These are phyloP conservation scores for Phytophthora pseudosyringae DNA, from an alignment of 352 stramenopile genomes.

Conservation along the genomic window DNA sequence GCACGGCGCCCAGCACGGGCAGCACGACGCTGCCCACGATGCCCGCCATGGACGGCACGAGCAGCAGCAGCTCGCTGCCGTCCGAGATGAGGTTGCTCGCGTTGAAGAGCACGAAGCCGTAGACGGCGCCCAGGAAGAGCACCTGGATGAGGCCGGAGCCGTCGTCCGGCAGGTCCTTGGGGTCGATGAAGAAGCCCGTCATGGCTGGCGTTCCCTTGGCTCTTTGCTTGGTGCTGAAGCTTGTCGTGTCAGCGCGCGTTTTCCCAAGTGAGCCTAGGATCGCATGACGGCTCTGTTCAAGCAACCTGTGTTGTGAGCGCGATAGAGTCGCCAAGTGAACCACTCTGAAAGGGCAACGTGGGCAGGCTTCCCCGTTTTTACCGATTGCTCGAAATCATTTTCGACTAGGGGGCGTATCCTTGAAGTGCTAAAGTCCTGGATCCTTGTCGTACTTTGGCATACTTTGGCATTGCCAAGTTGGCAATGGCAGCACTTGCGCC, in stretches of 20 bases:
- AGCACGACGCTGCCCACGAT: conserved; percentile 97
- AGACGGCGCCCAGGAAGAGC: conserved; percentile 95
- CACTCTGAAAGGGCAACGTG: conserved; percentile 13
- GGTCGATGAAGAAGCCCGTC: conserved; percentile 86
- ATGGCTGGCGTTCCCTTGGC: conserved; percentile 17
- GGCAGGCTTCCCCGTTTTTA: conserved; percentile 20
- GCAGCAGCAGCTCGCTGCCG: conserved; percentile 97
- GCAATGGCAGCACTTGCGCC: too few species aligned
- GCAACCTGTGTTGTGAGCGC: neutral
- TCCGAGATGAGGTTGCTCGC: conserved; percentile 98
- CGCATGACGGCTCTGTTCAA: neutral
- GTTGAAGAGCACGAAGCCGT: conserved; percentile 97
- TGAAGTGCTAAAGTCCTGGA: too few species aligned
- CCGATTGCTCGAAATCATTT: conserved; percentile 33
- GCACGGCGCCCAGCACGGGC: conserved; percentile 96
- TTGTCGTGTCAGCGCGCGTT: conserved; percentile 40
- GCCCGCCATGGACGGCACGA: conserved; percentile 95
- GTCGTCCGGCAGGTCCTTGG: conserved; percentile 79
- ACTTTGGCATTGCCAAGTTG: too few species aligned
- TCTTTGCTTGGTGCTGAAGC: neutral
- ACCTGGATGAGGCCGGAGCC: conserved; percentile 90
- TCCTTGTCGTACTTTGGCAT: too few species aligned
- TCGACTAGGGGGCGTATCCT: conserved; percentile 1
- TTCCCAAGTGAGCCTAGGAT: conserved; percentile 35
- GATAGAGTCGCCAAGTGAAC: neutral